phyloP scores from a whole-genome alignment of 1,139 yeast species.

The Zygoascus meyerae region DNA sequence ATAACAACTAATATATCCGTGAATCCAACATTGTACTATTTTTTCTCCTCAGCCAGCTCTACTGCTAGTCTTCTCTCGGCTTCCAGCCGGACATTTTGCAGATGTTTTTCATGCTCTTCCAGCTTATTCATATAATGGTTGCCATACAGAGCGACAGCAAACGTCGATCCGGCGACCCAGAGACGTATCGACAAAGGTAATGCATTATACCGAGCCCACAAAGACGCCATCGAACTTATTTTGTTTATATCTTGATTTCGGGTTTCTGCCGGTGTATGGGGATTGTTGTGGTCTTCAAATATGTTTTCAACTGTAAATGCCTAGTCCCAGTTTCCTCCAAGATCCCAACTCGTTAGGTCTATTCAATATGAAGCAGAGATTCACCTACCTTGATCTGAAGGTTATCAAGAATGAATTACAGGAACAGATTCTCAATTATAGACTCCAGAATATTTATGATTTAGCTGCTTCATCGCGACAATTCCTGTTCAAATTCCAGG shows the following conservation, averaged over 20 bases:
- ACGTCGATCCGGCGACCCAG: conserved; percentile 51
- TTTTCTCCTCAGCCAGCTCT: conserved; percentile 7
- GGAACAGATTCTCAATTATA: conserved; percentile 49
- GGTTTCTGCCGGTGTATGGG: not conserved
- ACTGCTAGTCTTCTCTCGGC: conserved; percentile 32
- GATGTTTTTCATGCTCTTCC: conserved; percentile 39
- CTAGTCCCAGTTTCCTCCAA: not conserved
- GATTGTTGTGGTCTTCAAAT: not conserved
- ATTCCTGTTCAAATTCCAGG: conserved; percentile 70
- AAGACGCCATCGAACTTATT: conserved; percentile 3
- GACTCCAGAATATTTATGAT: conserved; percentile 83
- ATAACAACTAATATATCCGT: too few species aligned
- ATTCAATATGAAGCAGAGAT: conserved; percentile 55
- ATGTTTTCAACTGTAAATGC: not conserved
- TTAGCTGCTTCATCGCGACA: conserved; percentile 67
- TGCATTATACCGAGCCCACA: conserved; percentile 43
- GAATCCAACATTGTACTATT: too few species aligned
- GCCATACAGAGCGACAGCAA: conserved; percentile 47
- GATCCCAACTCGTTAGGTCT: not conserved
- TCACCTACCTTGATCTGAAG: conserved; percentile 76
- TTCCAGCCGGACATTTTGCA: conserved; percentile 37
- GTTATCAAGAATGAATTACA: conserved; percentile 64
- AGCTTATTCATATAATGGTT: conserved; percentile 43
- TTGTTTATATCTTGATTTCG: not conserved
- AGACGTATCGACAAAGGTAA: conserved; percentile 48